Evolutionary conservation across 352 stramenopile species (phyloP), one percentile per base, ranked within the genome.

Genomic region (Plasmopara viticola): DNA sequence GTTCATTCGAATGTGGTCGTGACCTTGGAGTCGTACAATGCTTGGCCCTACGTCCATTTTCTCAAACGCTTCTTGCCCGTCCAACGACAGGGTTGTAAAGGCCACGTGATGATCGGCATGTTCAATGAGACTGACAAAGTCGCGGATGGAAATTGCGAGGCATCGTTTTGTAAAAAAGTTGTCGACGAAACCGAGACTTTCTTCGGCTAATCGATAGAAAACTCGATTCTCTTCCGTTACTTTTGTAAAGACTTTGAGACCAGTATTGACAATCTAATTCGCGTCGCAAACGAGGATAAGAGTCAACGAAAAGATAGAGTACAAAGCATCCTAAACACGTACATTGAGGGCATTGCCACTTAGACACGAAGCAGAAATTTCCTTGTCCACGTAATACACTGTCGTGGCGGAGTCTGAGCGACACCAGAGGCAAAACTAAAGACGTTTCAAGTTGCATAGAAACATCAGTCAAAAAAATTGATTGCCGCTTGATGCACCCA

Each of bases 241-340:
- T 45, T 94, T 95, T 12, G 82, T 80, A 50, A 96, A 96, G 4
- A 94, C 78, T 54, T 92, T 91, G 48, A 96, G 79, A 5, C 90
- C 90, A 41, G 86, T 95, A 61, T 96, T 94, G n/a, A 97, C 81
- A 53, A 97, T 88, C 77, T 96, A 53, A 25, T 25, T 1, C 20
- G 3, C 20, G 20, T 25, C 20, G 20, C 20, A 25, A 25, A 25
- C 20, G 20, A 25, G 20, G 20, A 25, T 25, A 25, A 25, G 20
- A 25, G 20, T 25, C 20, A 3, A 25, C 20, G 17, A 60, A 33
- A 46, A 41, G 14, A 17, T 17, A 17, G 5, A 41, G 13, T 45
- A 45, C 9, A 20, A 35, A 42, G 15, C 35, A 18, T 10, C 13
- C 9, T 13, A 35, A 51, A 30, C 35, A 62, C 61, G 40, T 66